A percentile compares a stretch with the other conserved stretches of the same genome.
Conservation (phyloP, 108 stramenopile genomes). For the Cyclotella atomus region DNA sequence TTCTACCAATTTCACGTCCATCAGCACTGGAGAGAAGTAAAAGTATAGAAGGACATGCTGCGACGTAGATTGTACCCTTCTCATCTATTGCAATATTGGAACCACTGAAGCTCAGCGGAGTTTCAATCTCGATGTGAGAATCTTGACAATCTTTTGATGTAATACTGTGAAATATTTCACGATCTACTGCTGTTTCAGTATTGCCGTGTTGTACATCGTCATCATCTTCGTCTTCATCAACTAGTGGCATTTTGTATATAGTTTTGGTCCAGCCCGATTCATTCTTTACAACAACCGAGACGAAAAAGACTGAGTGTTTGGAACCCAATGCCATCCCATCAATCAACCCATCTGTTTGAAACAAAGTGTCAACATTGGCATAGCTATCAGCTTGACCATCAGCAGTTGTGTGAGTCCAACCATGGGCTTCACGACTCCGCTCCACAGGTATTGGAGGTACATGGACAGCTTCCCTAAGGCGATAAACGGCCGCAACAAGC, state of each 20-base stretch:
- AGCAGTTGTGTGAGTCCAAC: conserved; percentile 43
- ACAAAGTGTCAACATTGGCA: conserved; percentile 35
- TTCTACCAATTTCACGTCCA: conserved; percentile 28
- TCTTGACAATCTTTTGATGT: conserved; percentile 45
- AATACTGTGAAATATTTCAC: conserved; percentile 30
- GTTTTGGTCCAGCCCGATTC: conserved; percentile 14
- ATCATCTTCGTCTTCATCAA: conserved; percentile 10
- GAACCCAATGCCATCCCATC: conserved; percentile 64
- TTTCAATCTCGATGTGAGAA: neutral
- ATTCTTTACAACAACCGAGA: conserved; percentile 30
- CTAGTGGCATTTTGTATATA: conserved; percentile 23
- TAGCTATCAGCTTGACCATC: conserved; percentile 16
- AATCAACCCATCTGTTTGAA: conserved; percentile 37
- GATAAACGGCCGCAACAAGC: conserved; percentile 47
- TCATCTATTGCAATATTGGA: conserved; percentile 58
- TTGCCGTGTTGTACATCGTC: neutral
- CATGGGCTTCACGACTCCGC: conserved; percentile 71
- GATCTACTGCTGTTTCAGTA: neutral
- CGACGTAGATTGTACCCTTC: conserved; percentile 56
- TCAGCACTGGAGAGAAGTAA: conserved; percentile 26
- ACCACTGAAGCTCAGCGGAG: conserved; percentile 4
- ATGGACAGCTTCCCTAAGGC: conserved; percentile 53
- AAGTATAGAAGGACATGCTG: conserved; percentile 31
- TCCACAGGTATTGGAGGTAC: conserved; percentile 59
- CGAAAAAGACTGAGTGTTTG: conserved; percentile 41